Evolutionary conservation across 1,139 yeast species (phyloP), one percentile per base, ranked within the genome.

Genomic region (Hyphopichia pseudoburtonii): DNA sequence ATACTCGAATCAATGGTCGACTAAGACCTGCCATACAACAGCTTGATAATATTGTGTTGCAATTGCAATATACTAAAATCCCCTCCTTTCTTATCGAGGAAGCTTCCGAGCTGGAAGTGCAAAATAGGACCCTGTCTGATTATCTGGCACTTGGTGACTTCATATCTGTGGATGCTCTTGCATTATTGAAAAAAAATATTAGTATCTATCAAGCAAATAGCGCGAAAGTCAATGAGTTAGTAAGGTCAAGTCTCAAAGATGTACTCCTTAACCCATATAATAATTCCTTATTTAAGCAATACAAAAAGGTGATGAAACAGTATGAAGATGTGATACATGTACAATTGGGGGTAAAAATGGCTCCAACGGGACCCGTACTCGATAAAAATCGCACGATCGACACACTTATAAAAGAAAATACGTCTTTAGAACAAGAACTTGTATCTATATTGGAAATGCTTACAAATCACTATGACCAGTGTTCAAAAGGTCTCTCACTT

Each of bases 391-490:
- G 47, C 12, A 30, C 43, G 2, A 45, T 58, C 2, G 47, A 46
- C n/a, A 51, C 54, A 6, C 51, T 62, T 2, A 36, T 61, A 12
- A 51, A 56, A 45, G 77, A 74, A 39, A 77, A 82, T 44, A 61
- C 64, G 6, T 64, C 71, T 0, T 62, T 83, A 38, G 95, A 88
- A 37, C 72, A 73, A 41, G 94, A 86, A 38, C 70, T 88, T 58
- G 94, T 87, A 0, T 70, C 76, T 7, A 64, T 85, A 15, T 62
- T 89, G 26, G 82, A 80, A 41, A 80, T 89, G 53, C 63, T 89
- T 27, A 84, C 96, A 5, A 77, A 79, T 38, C 96, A 89, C 59
- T 87, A 80, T 47, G 96, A 88, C 54, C 89, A 86, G 51, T 86
- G 95, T 47, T 47, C 62, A 3, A 67, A 74, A 33, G 82, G 47